Evolutionary conservation across 1,284 basidiomycete species (phyloP).

Genomic region (Microbotryomycetes sp.): DNA sequence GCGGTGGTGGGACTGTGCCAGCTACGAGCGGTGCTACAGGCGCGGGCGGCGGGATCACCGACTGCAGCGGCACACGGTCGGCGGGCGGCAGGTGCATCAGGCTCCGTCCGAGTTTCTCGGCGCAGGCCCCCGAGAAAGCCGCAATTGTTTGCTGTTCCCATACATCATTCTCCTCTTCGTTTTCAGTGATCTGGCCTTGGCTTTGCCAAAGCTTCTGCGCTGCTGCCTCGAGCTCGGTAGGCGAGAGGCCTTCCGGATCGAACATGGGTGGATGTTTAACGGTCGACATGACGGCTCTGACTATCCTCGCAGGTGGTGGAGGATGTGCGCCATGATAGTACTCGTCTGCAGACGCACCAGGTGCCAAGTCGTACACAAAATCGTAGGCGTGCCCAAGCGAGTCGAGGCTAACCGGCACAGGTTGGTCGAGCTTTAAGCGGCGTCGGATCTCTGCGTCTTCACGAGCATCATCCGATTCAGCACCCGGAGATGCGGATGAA

Average conservation of each 20-base stretch:
- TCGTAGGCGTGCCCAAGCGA: conserved; percentile 20
- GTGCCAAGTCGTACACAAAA: conserved; percentile 21
- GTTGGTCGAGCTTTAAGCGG: background rate
- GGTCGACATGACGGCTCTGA: conserved; percentile 16
- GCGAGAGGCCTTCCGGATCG: conserved; percentile 18
- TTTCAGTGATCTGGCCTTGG: conserved; percentile 3
- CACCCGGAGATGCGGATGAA: background rate
- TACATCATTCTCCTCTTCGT: conserved; percentile 14
- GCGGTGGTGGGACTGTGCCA: background rate
- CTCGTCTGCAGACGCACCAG: conserved; percentile 17
- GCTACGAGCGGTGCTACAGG: too few relatives aligned
- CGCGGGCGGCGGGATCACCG: background rate
- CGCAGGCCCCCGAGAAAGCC: conserved; percentile 23
- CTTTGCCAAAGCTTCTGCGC: conserved; percentile 9
- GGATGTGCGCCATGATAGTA: conserved; percentile 31
- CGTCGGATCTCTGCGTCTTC: background rate
- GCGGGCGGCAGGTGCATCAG: background rate
- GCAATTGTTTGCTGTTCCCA: conserved; percentile 26
- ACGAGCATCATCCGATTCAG: background rate
- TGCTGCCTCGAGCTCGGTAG: conserved; percentile 8
- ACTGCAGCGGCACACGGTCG: background rate
- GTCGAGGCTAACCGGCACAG: conserved; percentile 1
- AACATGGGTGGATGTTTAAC: conserved; percentile 13
- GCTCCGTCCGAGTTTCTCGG: conserved; percentile 12
- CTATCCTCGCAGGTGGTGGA: conserved; percentile 21